Base-by-base conservation (phyloP, 305 asterid genomes). In the Fraxinus sp. region DNA sequence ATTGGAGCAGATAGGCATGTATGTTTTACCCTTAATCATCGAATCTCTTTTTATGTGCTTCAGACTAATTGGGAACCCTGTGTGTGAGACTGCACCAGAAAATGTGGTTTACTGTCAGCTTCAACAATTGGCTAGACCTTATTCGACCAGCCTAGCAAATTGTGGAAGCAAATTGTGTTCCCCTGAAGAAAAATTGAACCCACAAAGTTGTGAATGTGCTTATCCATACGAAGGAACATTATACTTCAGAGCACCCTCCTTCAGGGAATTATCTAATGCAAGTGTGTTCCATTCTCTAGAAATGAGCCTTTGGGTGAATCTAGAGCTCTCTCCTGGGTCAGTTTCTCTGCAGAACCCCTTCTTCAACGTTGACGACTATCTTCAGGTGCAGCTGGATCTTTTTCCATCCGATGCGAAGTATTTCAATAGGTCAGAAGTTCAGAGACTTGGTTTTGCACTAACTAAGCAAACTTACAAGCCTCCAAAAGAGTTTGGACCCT, bases 391-490 rank as follows among this genome's bases (percentile, higher is more conserved):
- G 83, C 88, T 96, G 79, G 90, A 85, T 41, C 91, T 96, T 11
- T 96, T 96, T 79, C 98, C 99, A 70, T 88, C 97, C 33, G 64
- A 83, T 32, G 88, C 89, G 18, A 89, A 88, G 90, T 90, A 86
- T 84, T 96, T 96, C 82, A 92, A 89, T 46, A 87, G 98, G 75
- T 88, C 97, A 36, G 93, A 88, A 81, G 88, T 96, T 83, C 94
- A 90, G 91, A 89, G 91, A 85, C 89, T 96, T 44, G 99, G 99
- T 76, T 94, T 94, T 83, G 79, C 89, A 4, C 85, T 96, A 52
- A 93, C 94, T 84, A 96, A 90, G 84, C 99, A 96, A 86, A 94
- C 94, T 30, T 96, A 89, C 86, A 94, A 96, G 88, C 99, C 99
- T 28, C 97, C 99, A 8, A 81, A 62, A 18, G 91, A 88, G 84